Evolutionary conservation across 2,329 filamentous ascomycete genomes (phyloP).

Genomic region (Pezicula radicicola): DNA sequence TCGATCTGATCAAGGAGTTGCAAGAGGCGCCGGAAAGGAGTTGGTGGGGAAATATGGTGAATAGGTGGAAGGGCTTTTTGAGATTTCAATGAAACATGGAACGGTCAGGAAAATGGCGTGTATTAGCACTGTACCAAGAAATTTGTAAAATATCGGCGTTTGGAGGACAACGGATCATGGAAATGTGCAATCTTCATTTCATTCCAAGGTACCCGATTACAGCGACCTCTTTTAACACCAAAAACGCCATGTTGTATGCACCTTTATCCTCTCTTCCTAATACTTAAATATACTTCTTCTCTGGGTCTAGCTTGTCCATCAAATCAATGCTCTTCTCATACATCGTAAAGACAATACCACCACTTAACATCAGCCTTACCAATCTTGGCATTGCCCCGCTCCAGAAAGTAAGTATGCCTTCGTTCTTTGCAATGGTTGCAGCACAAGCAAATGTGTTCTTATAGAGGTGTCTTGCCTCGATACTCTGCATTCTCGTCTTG

Average conservation of each 20-base stretch:
- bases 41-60: constrained; percentile 48
- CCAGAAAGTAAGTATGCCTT: constrained; percentile 90
- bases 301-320: constrained; percentile 76
- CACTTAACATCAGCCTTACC: constrained; percentile 81
- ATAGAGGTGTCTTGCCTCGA: constrained; percentile 77
- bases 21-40: constrained; percentile 58
- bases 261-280: constrained; percentile 2
- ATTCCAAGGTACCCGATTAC: not conserved
- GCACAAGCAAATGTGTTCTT: constrained; percentile 87
- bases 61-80: constrained; percentile 57
- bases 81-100: constrained; percentile 42
- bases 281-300: constrained; percentile 74
- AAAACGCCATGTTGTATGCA: constrained; percentile 14
- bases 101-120: not conserved
- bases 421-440: constrained; percentile 78
- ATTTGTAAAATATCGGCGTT: constrained; percentile 6
- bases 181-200: constrained; percentile 1
- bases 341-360: constrained; percentile 97
- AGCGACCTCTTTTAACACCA: constrained; percentile 10
- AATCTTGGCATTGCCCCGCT: constrained; percentile 85
- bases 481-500: constrained; percentile 97
- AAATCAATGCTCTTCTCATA: constrained; percentile 96
- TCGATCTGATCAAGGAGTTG: constrained; percentile 57
- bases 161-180: not conserved
- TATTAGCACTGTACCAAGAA: not conserved